Conservation (phyloP, 352 stramenopile species). For the Pythium insidiosum region DNA sequence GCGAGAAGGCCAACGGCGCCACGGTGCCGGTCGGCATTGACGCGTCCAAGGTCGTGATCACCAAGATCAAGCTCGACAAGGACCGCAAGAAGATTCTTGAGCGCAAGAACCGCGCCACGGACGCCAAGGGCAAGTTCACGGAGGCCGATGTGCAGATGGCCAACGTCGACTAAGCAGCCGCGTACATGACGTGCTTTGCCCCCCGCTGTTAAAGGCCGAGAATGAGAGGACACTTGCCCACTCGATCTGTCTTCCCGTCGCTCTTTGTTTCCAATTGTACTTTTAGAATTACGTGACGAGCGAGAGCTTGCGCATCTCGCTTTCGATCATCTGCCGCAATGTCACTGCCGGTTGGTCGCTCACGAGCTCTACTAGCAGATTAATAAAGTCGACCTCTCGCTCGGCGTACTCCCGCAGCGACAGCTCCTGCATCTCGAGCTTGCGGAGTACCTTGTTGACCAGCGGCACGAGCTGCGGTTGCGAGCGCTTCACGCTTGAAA, state of each 20-base stretch:
- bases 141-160: conserved; percentile 83
- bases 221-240: too few relatives aligned
- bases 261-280: too few relatives aligned
- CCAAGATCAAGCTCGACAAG: conserved; percentile 99
- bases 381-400: conserved; percentile 76
- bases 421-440: conserved; percentile 66
- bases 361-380: conserved; percentile 66
- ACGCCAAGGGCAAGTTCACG: conserved; percentile 88
- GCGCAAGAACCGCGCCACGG: conserved; percentile 92
- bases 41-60: conserved; percentile 98
- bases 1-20: conserved; percentile 98
- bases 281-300: too few relatives aligned
- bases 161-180: conserved; percentile 82
- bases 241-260: too few relatives aligned
- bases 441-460: conserved; percentile 59
- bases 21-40: conserved; percentile 96
- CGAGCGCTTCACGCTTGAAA: conserved; percentile 43
- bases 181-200: too few relatives aligned
- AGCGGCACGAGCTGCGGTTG: conserved; percentile 59
- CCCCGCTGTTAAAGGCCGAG: too few relatives aligned
- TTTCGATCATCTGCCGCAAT: conserved; percentile 62
- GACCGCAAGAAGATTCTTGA: conserved; percentile 98
- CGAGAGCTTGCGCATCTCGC: conserved; percentile 53
- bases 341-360: conserved; percentile 57
- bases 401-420: conserved; percentile 63